Percentiles rank a stretch among this genome's conserved stretches.
Evolutionary conservation across 148 eudicot genomes (phyloP).

Genomic region (Rhododendron henanense): DNA sequence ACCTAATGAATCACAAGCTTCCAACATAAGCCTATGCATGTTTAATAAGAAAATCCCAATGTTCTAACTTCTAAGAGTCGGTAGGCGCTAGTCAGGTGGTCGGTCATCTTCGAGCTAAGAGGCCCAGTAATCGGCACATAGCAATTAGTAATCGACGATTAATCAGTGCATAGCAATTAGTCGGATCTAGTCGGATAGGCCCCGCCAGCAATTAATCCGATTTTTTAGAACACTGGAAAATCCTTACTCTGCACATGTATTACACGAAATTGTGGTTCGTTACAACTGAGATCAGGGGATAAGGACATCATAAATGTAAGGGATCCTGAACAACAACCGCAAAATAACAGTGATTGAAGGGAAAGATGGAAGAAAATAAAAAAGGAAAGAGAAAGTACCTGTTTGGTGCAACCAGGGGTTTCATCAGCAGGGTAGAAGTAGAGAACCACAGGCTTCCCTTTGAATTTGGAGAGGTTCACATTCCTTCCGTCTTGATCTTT

Average conservation of each 20-base stretch:
- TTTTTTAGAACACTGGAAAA: not conserved
- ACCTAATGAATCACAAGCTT: not conserved
- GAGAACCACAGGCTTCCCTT: slow-evolving; percentile 88
- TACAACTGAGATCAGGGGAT: not conserved
- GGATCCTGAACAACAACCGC: not conserved
- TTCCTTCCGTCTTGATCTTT: slow-evolving; percentile 86
- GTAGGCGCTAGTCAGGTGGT: no score
- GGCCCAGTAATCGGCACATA: no score
- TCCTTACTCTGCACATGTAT: not conserved
- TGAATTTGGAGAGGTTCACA: slow-evolving; percentile 82
- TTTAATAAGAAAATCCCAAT: not conserved
- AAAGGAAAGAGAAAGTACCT: slow-evolving; percentile 29
- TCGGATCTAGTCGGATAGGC: no score
- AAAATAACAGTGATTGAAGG: not conserved
- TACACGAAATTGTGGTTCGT: not conserved
- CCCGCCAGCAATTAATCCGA: no score
- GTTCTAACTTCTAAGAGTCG: no score
- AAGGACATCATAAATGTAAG: not conserved
- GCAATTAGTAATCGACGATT: no score
- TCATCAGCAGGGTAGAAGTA: slow-evolving; percentile 99
- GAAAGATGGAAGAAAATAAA: not conserved
- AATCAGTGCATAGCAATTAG: no score
- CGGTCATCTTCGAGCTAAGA: no score
- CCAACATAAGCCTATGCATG: not conserved
- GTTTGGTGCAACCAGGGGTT: slow-evolving; percentile 99